Percentiles rank a stretch among this genome's conserved stretches.
These are phyloP conservation scores for Hyphopichia fennica DNA, from an alignment of 1,139 yeast genomes.

Conservation along the genomic window DNA sequence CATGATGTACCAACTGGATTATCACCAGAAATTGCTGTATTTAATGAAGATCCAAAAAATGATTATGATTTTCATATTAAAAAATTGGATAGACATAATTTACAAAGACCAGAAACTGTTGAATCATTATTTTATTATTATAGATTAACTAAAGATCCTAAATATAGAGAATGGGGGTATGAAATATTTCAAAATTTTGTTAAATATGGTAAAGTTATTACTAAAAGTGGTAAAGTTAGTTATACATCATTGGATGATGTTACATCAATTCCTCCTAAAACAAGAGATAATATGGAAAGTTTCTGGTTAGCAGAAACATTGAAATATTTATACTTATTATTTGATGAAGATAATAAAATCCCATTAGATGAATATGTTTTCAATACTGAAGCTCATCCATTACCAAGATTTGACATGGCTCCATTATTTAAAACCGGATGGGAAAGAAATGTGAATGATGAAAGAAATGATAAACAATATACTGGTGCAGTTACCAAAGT, in stretches of 20 bases:
- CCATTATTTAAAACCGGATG: conserved; percentile 67
- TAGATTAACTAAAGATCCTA: conserved; percentile 76
- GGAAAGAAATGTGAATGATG: conserved; percentile 29
- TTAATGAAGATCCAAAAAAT: conserved; percentile 46
- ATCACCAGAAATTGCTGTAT: conserved; percentile 86
- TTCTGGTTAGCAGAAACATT: conserved; percentile 95
- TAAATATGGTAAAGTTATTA: conserved; percentile 53
- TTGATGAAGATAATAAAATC: conserved; percentile 60
- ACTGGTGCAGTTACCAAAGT: conserved; percentile 1
- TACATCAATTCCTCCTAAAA: conserved; percentile 51
- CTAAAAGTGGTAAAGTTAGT: conserved; percentile 53
- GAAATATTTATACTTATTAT: conserved; percentile 80
- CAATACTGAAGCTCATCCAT: conserved; percentile 92
- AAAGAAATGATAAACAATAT: conserved; percentile 4
- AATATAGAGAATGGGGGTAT: conserved; percentile 90
- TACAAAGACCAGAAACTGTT: conserved; percentile 94
- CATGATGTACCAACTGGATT: conserved; percentile 71
- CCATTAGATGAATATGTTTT: conserved; percentile 72
- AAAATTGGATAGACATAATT: conserved; percentile 72
- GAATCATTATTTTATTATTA: conserved; percentile 83
- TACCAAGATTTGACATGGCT: conserved; percentile 66
- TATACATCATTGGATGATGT: conserved; percentile 74
- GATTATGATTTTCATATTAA: conserved; percentile 64
- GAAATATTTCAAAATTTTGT: conserved; percentile 75
- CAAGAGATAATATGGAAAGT: conserved; percentile 79